Evolutionary conservation across 1,284 basidiomycete species (phyloP), one percentile per base, ranked within the genome.

Genomic region (Cryptococcus amylolentus): DNA sequence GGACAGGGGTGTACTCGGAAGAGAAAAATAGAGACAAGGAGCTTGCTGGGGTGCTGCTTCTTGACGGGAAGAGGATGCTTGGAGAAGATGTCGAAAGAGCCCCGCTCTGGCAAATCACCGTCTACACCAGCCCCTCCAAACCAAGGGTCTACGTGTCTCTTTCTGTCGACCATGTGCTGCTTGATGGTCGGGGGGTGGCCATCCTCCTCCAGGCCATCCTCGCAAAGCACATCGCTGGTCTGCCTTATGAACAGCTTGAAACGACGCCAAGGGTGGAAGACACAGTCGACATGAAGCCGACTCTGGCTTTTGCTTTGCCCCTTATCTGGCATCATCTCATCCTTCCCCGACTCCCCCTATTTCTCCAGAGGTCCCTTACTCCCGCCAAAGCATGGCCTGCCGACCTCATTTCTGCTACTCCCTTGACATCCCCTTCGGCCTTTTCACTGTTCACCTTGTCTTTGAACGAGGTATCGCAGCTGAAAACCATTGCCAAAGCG

Each of bases 261-360:
- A 27, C 31, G 5, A 49, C 62, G 1, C 45, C 61, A 0, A 42
- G 13, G 12, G 20, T 65, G 18, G 70, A 71, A 54, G 67, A 70
- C 26, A 68, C 65, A 1, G 23, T 65, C n/a, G 16, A 63, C 5
- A 54, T 66, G n/a, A 40, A 60, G 27, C 69, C 69, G 1, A 51
- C 60, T 28, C 20, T 28, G 4, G 31, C 26, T 1, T 27, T 23
- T 31, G n/a, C 28, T 31, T 12, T 48, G 16, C 26, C 67, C n/a
- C 51, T 72, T 39, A 55, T 68, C 6, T 67, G 60, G 40, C 61
- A 63, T 18, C 66, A 68, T 47, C 54, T 73, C 8, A 18, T 75
- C 35, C 46, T 73, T 9, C 71, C 72, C 3, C 62, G 56, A 20
- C 44, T 73, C 4, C 74, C 74, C 1, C 1, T 20, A 0, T 69